A percentile compares a stretch with the other conserved stretches of the same genome.
These are phyloP conservation scores for Annulohypoxylon nitens DNA, from an alignment of 495 filamentous ascomycete genomes.

Conservation along the genomic window DNA sequence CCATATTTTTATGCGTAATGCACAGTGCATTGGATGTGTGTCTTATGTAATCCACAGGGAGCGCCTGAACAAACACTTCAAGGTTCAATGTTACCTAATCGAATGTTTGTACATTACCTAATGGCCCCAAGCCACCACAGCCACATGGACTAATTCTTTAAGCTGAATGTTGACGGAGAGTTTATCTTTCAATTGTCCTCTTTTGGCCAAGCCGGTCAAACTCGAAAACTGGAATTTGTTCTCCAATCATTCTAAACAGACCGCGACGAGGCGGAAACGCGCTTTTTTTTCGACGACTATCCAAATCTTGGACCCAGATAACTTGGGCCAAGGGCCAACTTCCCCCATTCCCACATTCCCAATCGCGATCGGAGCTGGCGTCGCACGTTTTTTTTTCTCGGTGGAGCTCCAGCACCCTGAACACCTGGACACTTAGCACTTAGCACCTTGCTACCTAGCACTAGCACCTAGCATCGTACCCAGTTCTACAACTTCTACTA, in stretches of 20 bases:
- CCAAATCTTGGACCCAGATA: conserved; percentile 42
- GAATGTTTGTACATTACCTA: neutral
- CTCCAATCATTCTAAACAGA: conserved; percentile 43
- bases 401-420: conserved; percentile 35
- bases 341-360: conserved; percentile 25
- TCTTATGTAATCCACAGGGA: neutral
- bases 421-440: neutral
- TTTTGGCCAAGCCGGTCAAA: conserved; percentile 33
- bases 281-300: conserved; percentile 42
- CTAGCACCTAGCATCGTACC: neutral
- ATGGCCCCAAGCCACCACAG: conserved; percentile 23
- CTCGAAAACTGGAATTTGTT: conserved; percentile 22
- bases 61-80: neutral
- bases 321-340: conserved; percentile 42
- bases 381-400: conserved; percentile 32
- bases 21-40: neutral
- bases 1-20: neutral
- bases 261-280: conserved; percentile 47
- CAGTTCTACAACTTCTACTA: conserved; percentile 7
- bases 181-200: neutral
- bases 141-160: conserved; percentile 20
- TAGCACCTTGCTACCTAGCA: neutral
- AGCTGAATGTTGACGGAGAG: neutral
- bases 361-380: conserved; percentile 46
- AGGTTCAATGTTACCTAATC: no score